Conservation (phyloP, 2,329 filamentous ascomycete species). For the Akanthomyces lecanii region DNA sequence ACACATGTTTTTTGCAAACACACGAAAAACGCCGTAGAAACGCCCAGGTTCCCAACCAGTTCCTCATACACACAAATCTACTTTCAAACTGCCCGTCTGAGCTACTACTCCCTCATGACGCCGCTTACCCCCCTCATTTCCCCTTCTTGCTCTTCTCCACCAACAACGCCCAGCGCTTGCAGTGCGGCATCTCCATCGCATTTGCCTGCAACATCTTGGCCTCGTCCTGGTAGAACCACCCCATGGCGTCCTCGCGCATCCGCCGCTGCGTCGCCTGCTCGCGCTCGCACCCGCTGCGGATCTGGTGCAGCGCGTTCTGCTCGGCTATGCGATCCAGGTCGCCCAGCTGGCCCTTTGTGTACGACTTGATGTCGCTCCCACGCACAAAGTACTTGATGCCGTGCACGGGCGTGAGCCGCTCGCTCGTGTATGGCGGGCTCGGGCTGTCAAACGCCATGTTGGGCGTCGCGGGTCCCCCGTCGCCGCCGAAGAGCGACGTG, state of each 20-base stretch:
- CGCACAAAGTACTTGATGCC: slow-evolving; percentile 83
- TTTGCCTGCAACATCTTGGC: slow-evolving; percentile 72
- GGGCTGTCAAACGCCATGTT: slow-evolving; percentile 71
- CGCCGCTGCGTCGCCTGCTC: slow-evolving; percentile 64
- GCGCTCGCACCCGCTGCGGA: slow-evolving; percentile 68
- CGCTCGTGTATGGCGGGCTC: slow-evolving; percentile 65
- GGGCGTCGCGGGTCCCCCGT: slow-evolving; percentile 34
- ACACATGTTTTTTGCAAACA: background rate
- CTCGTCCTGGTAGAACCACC: slow-evolving; percentile 80
- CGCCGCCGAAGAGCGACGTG: slow-evolving; percentile 68
- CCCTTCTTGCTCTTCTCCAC: slow-evolving; percentile 8
- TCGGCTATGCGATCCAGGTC: slow-evolving; percentile 78
- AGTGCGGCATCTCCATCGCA: slow-evolving; percentile 48
- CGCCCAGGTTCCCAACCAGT: slow-evolving; percentile 5
- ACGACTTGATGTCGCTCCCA: slow-evolving; percentile 69
- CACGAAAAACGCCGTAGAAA: slow-evolving; percentile 11
- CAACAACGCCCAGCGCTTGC: slow-evolving; percentile 46
- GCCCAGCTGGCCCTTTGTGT: slow-evolving; percentile 62
- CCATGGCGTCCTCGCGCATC: slow-evolving; percentile 72
- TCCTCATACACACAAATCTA: background rate
- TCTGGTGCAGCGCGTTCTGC: slow-evolving; percentile 60
- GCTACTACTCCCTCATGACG: background rate
- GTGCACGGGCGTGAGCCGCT: slow-evolving; percentile 65
- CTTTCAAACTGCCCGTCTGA: background rate
- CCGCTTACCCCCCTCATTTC: background rate